Conservation (phyloP, 768 basidiomycete genomes). For the Trametes cinnabarina region DNA sequence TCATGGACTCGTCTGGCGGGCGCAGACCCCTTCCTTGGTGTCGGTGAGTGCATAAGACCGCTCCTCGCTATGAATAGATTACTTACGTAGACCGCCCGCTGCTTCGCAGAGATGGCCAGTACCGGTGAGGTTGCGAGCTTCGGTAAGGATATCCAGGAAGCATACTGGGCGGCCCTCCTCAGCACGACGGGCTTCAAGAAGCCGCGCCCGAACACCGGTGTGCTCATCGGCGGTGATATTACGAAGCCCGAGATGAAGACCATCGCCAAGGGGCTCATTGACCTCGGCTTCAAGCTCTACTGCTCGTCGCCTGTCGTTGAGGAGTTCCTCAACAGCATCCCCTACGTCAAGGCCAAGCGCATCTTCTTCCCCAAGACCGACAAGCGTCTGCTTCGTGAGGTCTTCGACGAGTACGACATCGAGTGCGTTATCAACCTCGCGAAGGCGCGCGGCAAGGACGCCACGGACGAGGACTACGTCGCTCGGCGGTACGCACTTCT, state of each 20-base stretch:
- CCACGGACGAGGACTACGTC: constrained; percentile 93
- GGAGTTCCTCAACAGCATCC: constrained; percentile 72
- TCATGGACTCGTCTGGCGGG: constrained; percentile 96
- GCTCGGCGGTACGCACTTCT: constrained; percentile 70
- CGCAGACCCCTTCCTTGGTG: constrained; percentile 95
- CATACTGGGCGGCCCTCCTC: constrained; percentile 92
- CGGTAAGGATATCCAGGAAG: constrained; percentile 90
- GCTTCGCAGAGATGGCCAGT: constrained; percentile 87
- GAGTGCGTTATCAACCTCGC: constrained; percentile 94
- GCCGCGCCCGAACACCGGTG: constrained; percentile 79
- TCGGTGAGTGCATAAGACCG: constrained; percentile 54
- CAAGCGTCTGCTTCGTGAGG: constrained; percentile 91
- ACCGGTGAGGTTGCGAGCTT: constrained; percentile 98
- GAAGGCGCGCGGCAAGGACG: constrained; percentile 67
- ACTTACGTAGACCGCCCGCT: not conserved
- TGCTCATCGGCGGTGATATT: constrained; percentile 90
- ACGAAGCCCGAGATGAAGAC: constrained; percentile 81
- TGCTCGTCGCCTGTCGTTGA: constrained; percentile 81
- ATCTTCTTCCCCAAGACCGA: constrained; percentile 97
- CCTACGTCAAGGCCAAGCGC: constrained; percentile 76
- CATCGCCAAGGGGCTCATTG: constrained; percentile 75
- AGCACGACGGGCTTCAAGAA: constrained; percentile 96
- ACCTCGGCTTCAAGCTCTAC: constrained; percentile 94
- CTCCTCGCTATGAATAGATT: not conserved
- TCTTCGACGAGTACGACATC: constrained; percentile 93